A percentile compares a stretch with the other conserved stretches of the same genome.
Conservation (phyloP, 345 rosid genomes). For the Eucalyptus globulus region DNA sequence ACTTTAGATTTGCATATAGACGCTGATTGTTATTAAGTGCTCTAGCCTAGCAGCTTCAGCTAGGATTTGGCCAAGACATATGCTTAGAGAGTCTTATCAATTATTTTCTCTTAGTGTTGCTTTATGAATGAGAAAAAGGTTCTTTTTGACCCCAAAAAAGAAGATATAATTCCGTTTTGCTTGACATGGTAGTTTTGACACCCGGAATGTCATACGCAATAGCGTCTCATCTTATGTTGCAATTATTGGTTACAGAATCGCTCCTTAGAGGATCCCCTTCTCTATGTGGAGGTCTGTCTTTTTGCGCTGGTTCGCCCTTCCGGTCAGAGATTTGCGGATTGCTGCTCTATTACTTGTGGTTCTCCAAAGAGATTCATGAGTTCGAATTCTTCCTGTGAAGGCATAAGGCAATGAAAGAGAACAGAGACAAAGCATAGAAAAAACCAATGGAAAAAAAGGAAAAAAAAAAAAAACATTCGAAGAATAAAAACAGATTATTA, state of each 20-base stretch:
- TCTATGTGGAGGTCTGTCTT: background rate
- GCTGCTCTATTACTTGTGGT: background rate
- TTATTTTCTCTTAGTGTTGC: background rate
- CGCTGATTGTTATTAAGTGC: background rate
- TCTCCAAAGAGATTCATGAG: background rate
- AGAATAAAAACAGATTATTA: too few relatives aligned
- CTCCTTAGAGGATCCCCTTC: background rate
- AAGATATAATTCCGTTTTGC: background rate
- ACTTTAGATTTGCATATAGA: background rate
- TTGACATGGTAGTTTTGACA: background rate
- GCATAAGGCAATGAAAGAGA: background rate
- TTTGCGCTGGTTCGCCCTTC: background rate
- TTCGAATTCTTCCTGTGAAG: background rate
- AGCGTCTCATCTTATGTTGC: background rate
- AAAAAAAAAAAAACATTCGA: too few relatives aligned
- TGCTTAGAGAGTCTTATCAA: background rate
- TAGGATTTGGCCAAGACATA: background rate
- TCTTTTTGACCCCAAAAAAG: too few relatives aligned
- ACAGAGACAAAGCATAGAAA: background rate
- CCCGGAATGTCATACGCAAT: background rate
- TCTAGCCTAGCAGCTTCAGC: background rate
- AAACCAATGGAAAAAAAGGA: background rate
- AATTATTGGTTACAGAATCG: too few relatives aligned
- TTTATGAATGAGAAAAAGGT: background rate
- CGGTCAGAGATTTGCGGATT: background rate